A percentile compares a stretch with the other conserved stretches of the same genome.
Conservation (phyloP, 225 moss, liverwort and hornwort species). For the Ulota crispa region DNA sequence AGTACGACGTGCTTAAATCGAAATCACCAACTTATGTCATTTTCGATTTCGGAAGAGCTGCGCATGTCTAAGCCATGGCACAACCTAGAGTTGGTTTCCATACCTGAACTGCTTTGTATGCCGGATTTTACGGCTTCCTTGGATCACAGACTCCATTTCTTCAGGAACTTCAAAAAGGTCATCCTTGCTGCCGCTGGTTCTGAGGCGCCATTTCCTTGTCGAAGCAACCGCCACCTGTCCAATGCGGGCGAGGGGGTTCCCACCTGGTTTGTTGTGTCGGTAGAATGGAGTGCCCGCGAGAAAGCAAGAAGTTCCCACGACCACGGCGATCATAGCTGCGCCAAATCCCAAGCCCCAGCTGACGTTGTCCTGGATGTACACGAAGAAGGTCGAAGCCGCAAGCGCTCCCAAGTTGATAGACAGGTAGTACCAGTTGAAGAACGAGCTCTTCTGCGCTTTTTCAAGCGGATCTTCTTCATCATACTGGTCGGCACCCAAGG, state of each 20-base stretch:
- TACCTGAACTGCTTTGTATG: conserved; percentile 54
- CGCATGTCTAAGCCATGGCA: no score
- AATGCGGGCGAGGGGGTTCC: conserved; percentile 57
- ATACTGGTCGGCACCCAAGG: conserved; percentile 85
- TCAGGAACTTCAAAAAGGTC: conserved; percentile 52
- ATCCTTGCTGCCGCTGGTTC: conserved; percentile 17
- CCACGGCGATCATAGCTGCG: conserved; percentile 56
- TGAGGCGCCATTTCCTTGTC: conserved; percentile 37
- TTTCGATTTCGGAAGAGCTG: neutral
- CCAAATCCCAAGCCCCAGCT: conserved; percentile 77
- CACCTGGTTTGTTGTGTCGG: conserved; percentile 58
- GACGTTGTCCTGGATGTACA: conserved; percentile 76
- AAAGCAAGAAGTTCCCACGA: conserved; percentile 53
- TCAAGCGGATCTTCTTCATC: conserved; percentile 69
- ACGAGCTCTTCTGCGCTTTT: conserved; percentile 59
- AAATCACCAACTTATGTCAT: no score
- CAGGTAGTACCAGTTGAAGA: conserved; percentile 77
- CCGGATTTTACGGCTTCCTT: conserved; percentile 56
- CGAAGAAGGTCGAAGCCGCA: conserved; percentile 60
- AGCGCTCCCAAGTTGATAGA: conserved; percentile 69
- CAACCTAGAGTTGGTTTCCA: neutral
- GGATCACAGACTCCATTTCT: conserved; percentile 43
- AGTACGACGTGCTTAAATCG: neutral
- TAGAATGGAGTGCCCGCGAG: conserved; percentile 59
- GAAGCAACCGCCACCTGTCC: conserved; percentile 53